Percentiles rank a stretch among this genome's conserved stretches.
Evolutionary conservation across 108 stramenopile species (phyloP).

Genomic region (Cylindrotheca closterium): DNA sequence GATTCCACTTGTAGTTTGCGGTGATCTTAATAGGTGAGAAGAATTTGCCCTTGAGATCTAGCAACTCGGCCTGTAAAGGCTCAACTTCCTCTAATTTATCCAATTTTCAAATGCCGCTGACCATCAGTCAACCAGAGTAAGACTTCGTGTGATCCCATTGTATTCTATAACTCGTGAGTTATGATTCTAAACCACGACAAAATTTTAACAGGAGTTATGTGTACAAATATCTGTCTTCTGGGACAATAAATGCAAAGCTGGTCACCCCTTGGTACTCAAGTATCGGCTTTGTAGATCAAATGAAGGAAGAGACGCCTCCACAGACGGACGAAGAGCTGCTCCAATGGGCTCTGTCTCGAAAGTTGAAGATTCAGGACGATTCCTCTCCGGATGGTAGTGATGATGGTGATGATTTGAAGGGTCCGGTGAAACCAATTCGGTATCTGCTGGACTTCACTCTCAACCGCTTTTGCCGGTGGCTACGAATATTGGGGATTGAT

Average conservation of each 20-base stretch:
- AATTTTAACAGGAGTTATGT: conserved; percentile 61
- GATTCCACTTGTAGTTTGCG: conserved; percentile 59
- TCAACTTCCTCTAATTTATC: no score
- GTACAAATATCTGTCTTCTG: conserved; percentile 59
- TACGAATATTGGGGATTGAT: conserved; percentile 85
- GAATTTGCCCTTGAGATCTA: conserved; percentile 39
- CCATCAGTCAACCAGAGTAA: no score
- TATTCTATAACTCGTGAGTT: no score
- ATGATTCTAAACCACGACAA: no score
- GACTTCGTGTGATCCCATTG: no score
- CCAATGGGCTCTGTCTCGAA: neutral
- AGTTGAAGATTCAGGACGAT: no score
- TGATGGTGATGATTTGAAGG: neutral
- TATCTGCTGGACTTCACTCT: conserved; percentile 67
- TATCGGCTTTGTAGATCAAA: conserved; percentile 16
- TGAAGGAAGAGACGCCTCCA: neutral
- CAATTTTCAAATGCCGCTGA: no score
- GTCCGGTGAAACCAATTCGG: conserved; percentile 1
- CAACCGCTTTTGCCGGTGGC: conserved; percentile 79
- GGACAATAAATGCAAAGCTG: conserved; percentile 62
- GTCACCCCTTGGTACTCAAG: conserved; percentile 74
- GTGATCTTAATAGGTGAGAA: conserved; percentile 63
- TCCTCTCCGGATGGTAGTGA: neutral
- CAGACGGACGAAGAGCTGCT: neutral
- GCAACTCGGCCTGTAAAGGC: no score